phyloP scores from a whole-genome alignment of 1,284 basidiomycete genomes.

The Puccinia brachypodii region DNA sequence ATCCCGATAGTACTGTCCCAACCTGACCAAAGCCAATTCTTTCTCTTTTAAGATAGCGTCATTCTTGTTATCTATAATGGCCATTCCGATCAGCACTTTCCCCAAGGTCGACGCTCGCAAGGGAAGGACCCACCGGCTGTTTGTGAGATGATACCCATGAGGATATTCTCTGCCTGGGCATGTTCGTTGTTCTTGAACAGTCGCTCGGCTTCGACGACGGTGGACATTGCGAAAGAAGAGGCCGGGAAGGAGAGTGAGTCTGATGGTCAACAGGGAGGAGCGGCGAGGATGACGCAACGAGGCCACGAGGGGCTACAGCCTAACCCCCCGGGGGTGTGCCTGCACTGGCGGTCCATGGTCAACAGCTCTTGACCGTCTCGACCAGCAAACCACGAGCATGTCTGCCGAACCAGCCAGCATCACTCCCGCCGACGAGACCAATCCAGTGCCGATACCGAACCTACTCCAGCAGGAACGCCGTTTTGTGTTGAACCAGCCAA shows the following conservation, averaged over 20 bases:
- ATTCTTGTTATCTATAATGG: conserved; percentile 54
- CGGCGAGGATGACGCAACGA: not conserved
- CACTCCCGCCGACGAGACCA: conserved; percentile 23
- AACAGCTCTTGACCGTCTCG: not conserved
- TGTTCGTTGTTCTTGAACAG: conserved; percentile 29
- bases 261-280: not conserved
- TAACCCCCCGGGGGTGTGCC: not conserved
- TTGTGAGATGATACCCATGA: conserved; percentile 41
- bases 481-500: conserved; percentile 69
- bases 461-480: conserved; percentile 47
- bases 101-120: too few species aligned
- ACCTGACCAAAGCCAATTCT: conserved; percentile 78
- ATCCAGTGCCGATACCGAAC: conserved; percentile 39
- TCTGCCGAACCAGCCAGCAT: not conserved
- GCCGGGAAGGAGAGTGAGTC: not conserved
- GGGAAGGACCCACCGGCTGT: conserved; percentile 10
- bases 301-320: not conserved
- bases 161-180: conserved; percentile 13
- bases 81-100: not conserved
- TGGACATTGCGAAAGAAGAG: not conserved
- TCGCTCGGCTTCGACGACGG: conserved; percentile 11
- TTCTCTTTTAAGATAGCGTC: conserved; percentile 73
- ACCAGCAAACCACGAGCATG: conserved; percentile 4
- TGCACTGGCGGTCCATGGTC: not conserved
- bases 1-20: conserved; percentile 85